Conservation (phyloP, 2,329 filamentous ascomycete genomes). For the Colletotrichum falcatum region DNA sequence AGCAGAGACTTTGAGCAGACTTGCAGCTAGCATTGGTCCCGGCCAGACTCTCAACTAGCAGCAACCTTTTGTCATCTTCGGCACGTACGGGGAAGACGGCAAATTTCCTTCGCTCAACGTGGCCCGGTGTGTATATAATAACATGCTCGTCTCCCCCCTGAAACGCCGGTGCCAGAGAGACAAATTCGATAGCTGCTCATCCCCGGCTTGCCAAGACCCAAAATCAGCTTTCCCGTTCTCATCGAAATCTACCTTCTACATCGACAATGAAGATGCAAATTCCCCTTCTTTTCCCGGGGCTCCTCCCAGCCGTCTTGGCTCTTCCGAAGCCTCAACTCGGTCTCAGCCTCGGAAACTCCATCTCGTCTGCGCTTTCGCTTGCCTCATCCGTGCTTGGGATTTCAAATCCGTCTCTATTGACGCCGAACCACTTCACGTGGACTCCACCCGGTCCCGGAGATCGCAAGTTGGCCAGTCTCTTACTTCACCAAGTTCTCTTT, state of each 20-base stretch:
- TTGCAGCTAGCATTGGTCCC: not conserved
- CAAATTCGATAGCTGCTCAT: not conserved
- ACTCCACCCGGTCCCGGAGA: conserved; percentile 7
- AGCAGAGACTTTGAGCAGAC: not conserved
- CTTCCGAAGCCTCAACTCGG: too few species aligned
- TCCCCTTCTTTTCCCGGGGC: not conserved
- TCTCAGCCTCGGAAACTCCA: not conserved
- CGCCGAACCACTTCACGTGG: conserved; percentile 15
- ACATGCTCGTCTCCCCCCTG: not conserved
- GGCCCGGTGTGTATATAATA: not conserved
- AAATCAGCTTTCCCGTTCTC: not conserved
- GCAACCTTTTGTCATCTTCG: not conserved
- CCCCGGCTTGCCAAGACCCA: not conserved
- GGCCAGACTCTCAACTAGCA: not conserved
- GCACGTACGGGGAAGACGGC: not conserved
- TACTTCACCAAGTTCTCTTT: not conserved
- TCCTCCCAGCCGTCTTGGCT: not conserved
- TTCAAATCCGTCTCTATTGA: not conserved
- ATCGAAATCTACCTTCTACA: not conserved
- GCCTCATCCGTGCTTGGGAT: not conserved
- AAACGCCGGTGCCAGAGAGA: not conserved
- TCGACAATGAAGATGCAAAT: not conserved
- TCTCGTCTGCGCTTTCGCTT: not conserved
- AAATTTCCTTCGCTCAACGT: not conserved
- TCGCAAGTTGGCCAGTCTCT: not conserved